Evolutionary conservation across 2,329 filamentous ascomycete species (phyloP), one percentile per base, ranked within the genome.

Genomic region (Neonectria hederae): DNA sequence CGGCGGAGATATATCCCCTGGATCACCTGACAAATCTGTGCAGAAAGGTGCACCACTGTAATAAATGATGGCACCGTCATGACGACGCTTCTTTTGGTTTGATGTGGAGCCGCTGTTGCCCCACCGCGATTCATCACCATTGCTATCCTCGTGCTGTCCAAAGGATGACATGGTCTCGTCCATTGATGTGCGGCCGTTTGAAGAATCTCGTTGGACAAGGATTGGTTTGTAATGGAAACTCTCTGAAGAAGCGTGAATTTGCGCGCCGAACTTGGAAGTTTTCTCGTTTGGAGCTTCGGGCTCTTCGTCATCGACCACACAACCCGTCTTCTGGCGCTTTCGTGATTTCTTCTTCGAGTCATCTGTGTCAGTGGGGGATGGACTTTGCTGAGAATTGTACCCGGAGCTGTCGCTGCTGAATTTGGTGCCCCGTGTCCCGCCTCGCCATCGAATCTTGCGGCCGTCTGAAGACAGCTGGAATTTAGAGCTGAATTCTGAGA

Each of bases 41-140:
- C 89, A 96, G 76, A 96, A 97, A 0, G 87, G 87, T 1, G 91
- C 90, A 26, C 91, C 92, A 65, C 86, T 92, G 76, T 95, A 97
- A 74, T 94, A 97, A 19, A 95, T 93, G 69, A 97, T 91, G 1
- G 91, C 89, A 9, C 92, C 93, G 63, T 92, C 88, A 13, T 88
- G 84, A 0, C 83, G 84, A 26, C 85, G 85, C 75, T 85, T 87
- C 68, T 80, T 84, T 67, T 79, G 83, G 72, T 73, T 83, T 61
- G 78, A 84, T 51, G 74, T 82, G 68, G 81, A 87, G 72, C 81
- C 81, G 65, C 82, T 84, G 35, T 79, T 76, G 14, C 76, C 80
- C 80, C 81, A 84, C 53, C 79, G 75, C 0, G 84, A 86, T 17
- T 81, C 82, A 1, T 79, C 82, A 11, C 81, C 66, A 45, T 84